phyloP scores from a whole-genome alignment of 1,284 basidiomycete species.

The Athelia sp. region DNA sequence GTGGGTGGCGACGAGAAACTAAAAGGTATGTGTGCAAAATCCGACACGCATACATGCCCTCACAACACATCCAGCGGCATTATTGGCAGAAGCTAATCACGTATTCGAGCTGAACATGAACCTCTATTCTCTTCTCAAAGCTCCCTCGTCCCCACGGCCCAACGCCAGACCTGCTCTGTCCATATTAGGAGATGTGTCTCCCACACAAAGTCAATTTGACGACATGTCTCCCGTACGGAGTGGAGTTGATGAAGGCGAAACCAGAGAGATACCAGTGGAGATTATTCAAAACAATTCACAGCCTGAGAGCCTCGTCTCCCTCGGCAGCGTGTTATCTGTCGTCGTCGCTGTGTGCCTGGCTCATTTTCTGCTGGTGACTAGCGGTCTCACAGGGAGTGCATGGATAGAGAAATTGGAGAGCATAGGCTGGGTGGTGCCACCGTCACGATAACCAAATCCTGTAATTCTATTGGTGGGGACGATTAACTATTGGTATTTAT shows the following conservation, averaged over 20 bases:
- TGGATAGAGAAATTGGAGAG: not conserved
- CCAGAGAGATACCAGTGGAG: conserved; percentile 18
- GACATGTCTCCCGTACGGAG: too few species aligned
- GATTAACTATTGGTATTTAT: too few species aligned
- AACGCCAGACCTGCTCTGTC: conserved; percentile 6
- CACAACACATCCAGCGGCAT: conserved; percentile 23
- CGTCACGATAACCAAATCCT: not conserved
- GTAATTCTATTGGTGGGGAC: too few species aligned
- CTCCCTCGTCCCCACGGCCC: conserved; percentile 12
- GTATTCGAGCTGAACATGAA: conserved; percentile 68
- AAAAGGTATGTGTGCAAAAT: conserved; percentile 42
- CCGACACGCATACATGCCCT: not conserved
- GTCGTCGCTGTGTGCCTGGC: conserved; percentile 45
- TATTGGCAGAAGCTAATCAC: conserved; percentile 58
- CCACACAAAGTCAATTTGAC: not conserved
- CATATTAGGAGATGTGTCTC: conserved; percentile 6
- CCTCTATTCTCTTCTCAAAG: conserved; percentile 52
- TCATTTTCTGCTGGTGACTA: conserved; percentile 45
- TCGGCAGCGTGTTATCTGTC: conserved; percentile 38
- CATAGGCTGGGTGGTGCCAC: not conserved
- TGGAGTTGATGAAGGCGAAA: conserved; percentile 11
- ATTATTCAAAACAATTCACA: conserved; percentile 6
- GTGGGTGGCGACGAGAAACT: conserved; percentile 47
- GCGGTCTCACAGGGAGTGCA: conserved; percentile 41
- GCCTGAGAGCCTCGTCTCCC: conserved; percentile 19